Conservation (phyloP, 345 rosid species). For the Eucalyptus caleyi region DNA sequence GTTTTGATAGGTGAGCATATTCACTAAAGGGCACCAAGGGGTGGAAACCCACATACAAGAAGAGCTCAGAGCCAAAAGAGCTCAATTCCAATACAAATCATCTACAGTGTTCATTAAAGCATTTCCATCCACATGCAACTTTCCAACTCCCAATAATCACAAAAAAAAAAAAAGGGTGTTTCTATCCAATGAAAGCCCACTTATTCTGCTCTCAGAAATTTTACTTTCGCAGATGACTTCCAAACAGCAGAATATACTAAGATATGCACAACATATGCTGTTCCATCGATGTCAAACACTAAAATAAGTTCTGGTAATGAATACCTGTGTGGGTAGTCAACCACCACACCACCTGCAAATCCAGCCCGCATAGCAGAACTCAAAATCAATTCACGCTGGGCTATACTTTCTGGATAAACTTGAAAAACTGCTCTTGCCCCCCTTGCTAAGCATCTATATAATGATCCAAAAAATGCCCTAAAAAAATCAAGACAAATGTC, state of each 20-base stretch:
- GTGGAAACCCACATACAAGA: neutral
- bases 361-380: conserved; percentile 82
- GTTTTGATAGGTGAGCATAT: neutral
- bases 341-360: conserved; percentile 88
- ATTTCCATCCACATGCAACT: neutral
- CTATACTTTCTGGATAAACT: conserved; percentile 73
- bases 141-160: neutral
- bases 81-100: neutral
- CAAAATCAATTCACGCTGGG: conserved; percentile 79
- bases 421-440: conserved; percentile 94
- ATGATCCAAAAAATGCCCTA: conserved; percentile 87
- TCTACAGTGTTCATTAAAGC: neutral
- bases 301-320: neutral
- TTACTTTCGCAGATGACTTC: neutral
- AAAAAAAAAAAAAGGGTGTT: neutral
- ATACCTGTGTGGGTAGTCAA: conserved; percentile 92
- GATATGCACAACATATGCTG: neutral
- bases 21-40: neutral
- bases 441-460: conserved; percentile 72
- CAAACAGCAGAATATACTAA: neutral
- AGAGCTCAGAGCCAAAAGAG: neutral
- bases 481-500: neutral
- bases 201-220: neutral
- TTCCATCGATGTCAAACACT: neutral
- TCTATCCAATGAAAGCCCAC: neutral